Evolutionary conservation across 371 early-diverging fungal genomes (phyloP).

Genomic region (Mucor circinelloides): DNA sequence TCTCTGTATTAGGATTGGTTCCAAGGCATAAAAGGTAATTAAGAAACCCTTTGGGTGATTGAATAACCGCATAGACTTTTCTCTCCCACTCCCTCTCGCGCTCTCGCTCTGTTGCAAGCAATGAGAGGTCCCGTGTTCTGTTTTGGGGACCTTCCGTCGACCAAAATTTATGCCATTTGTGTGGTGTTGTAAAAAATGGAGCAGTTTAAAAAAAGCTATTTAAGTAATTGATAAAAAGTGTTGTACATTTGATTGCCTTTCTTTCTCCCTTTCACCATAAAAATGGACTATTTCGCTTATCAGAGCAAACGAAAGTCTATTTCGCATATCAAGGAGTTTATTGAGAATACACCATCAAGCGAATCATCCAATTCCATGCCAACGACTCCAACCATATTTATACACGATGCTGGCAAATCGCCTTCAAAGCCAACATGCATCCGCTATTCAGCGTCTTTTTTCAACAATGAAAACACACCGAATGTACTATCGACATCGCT

Average conservation of each 20-base stretch:
- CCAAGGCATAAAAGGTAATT: background rate
- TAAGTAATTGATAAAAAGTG: background rate
- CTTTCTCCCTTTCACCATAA: background rate
- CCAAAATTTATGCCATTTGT: background rate
- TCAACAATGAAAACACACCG: background rate
- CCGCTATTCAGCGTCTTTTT: conserved; percentile 21
- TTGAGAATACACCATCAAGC: background rate
- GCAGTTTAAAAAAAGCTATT: background rate
- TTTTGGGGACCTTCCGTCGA: background rate
- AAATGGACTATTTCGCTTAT: conserved; percentile 29
- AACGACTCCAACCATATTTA: conserved; percentile 16
- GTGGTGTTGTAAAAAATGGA: background rate
- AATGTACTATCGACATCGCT: conserved; percentile 16
- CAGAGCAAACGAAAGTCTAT: conserved; percentile 9
- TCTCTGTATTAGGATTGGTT: background rate
- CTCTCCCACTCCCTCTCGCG: background rate
- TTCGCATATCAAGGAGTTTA: background rate
- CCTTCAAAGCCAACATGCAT: conserved; percentile 18
- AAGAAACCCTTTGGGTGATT: background rate
- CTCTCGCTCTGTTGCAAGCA: background rate
- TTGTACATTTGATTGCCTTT: conserved; percentile 5
- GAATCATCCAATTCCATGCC: background rate
- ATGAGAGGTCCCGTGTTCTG: background rate
- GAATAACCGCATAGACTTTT: background rate
- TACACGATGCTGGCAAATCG: conserved; percentile 19